A percentile compares a stretch with the other conserved stretches of the same genome.
Conservation (phyloP, 2,329 filamentous ascomycete genomes). For the Pseudopyrenochaeta lycopersici region DNA sequence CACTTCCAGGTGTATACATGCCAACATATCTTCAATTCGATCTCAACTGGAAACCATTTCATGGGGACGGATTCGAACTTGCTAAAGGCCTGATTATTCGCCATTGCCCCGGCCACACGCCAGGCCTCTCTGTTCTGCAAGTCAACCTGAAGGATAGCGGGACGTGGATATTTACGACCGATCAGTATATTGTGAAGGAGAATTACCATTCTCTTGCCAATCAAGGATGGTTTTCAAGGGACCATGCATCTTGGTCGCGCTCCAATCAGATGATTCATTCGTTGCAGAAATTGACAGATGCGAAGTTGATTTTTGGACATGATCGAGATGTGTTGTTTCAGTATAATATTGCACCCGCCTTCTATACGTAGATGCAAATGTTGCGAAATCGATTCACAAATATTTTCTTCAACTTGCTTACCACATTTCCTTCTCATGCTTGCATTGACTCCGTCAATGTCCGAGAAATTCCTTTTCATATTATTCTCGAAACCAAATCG, state of each 20-base stretch:
- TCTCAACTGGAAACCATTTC: constrained; percentile 47
- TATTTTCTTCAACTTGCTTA: no score
- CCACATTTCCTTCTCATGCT: no score
- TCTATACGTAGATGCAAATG: no score
- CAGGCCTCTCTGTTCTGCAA: constrained; percentile 47
- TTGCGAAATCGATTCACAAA: no score
- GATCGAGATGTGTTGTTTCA: no score
- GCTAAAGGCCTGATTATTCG: constrained; percentile 42
- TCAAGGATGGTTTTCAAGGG: constrained; percentile 50
- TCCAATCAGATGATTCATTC: constrained; percentile 35
- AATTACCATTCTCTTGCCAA: constrained; percentile 42
- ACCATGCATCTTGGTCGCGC: constrained; percentile 46
- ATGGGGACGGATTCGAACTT: constrained; percentile 40
- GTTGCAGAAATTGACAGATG: constrained; percentile 31
- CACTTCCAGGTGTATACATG: no score
- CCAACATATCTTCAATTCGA: constrained; percentile 41
- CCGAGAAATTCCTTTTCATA: no score
- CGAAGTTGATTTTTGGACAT: constrained; percentile 39
- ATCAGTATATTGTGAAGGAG: constrained; percentile 50
- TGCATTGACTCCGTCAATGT: no score
- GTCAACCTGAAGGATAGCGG: constrained; percentile 45
- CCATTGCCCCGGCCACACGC: constrained; percentile 48
- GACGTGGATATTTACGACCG: constrained; percentile 49
- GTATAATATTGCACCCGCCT: no score
- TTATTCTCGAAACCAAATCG: no score